These are phyloP conservation scores for Talaromyces piceae DNA, from an alignment of 2,329 filamentous ascomycete genomes.

Conservation along the genomic window DNA sequence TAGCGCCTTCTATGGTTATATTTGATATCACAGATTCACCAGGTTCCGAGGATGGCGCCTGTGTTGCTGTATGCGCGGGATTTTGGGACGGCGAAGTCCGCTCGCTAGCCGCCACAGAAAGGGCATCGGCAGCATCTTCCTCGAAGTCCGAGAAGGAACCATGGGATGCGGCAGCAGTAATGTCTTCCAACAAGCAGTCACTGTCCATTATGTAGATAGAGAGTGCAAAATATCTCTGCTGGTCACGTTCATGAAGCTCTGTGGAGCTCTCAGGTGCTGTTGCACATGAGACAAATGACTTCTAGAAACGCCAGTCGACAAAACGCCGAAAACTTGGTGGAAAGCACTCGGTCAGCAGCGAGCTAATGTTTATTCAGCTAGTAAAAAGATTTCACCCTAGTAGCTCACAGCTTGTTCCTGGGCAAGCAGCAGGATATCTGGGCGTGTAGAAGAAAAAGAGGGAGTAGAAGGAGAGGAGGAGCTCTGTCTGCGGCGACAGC, in stretches of 20 bases:
- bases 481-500: background rate
- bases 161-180: background rate
- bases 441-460: background rate
- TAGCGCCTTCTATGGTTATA: background rate
- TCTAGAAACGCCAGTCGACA: no score
- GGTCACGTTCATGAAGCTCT: background rate
- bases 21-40: background rate
- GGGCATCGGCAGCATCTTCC: background rate
- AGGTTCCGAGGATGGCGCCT: background rate
- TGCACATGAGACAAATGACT: background rate
- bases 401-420: background rate
- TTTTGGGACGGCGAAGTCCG: background rate
- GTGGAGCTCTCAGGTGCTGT: background rate
- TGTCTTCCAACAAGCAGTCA: background rate
- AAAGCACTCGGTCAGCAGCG: no score
- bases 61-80: background rate
- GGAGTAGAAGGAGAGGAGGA: background rate
- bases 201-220: background rate
- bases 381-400: no score
- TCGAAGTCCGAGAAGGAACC: background rate
- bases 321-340: no score
- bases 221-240: background rate
- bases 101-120: background rate
- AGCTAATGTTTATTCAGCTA: no score
- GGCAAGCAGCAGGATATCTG: background rate